phyloP scores from a whole-genome alignment of 2,329 filamentous ascomycete genomes.

The Pseudogymnoascus sp. region DNA sequence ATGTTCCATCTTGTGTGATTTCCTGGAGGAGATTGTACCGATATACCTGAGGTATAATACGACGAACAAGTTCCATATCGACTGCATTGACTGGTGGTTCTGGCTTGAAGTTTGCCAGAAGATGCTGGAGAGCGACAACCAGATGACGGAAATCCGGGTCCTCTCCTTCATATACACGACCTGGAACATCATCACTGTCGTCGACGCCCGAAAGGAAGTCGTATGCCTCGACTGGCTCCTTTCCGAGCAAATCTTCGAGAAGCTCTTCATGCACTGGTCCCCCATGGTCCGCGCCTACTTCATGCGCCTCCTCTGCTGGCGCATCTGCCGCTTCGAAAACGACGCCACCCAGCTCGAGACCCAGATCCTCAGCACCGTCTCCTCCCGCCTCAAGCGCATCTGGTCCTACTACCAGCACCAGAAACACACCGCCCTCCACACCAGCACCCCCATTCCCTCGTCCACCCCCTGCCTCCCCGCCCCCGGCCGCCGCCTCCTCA shows the following conservation, averaged over 20 bases:
- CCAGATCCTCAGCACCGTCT: constrained; percentile 49
- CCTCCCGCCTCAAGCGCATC: constrained; percentile 46
- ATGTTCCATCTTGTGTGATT: constrained; percentile 66
- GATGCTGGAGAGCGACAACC: constrained; percentile 64
- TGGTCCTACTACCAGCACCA: constrained; percentile 58
- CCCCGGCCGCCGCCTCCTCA: constrained; percentile 58
- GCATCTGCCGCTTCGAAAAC: constrained; percentile 53
- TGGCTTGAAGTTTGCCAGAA: constrained; percentile 59
- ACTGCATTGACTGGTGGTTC: constrained; percentile 55
- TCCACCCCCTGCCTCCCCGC: constrained; percentile 60
- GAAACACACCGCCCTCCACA: constrained; percentile 45
- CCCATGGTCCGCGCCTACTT: constrained; percentile 71
- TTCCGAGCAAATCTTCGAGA: constrained; percentile 52
- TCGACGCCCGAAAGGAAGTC: constrained; percentile 48
- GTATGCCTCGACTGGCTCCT: constrained; percentile 57
- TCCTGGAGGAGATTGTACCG: constrained; percentile 58
- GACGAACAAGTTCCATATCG: constrained; percentile 31
- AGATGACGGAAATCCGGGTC: constrained; percentile 60
- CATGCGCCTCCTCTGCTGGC: constrained; percentile 64
- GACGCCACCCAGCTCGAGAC: constrained; percentile 44
- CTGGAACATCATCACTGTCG: constrained; percentile 51
- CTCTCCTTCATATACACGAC: constrained; percentile 59
- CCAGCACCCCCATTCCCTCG: constrained; percentile 42
- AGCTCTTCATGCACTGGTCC: constrained; percentile 66
- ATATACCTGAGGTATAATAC: constrained; percentile 54